These are phyloP conservation scores for Camelina neglecta DNA, from an alignment of 345 rosid species.

Conservation along the genomic window DNA sequence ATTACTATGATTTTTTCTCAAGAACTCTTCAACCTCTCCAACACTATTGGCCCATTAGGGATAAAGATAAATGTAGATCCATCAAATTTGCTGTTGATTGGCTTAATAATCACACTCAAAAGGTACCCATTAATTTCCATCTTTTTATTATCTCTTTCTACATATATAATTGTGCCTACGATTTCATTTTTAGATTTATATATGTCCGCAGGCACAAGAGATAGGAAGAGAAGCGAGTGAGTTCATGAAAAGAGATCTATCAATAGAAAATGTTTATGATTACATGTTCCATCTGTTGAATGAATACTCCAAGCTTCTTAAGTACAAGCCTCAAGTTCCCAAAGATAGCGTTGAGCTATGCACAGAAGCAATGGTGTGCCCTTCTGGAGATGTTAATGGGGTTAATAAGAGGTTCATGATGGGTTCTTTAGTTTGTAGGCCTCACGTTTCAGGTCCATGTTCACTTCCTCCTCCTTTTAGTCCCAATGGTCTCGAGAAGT, in stretches of 20 bases:
- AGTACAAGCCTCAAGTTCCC: constrained; percentile 56
- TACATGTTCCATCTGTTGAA: constrained; percentile 78
- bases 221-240: constrained; percentile 66
- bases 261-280: constrained; percentile 70
- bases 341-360: constrained; percentile 59
- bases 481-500: constrained; percentile 41
- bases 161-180: background rate
- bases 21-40: constrained; percentile 48
- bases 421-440: constrained; percentile 58
- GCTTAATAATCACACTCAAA: constrained; percentile 66
- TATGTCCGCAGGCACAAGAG: constrained; percentile 56
- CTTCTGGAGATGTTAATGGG: constrained; percentile 44
- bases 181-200: background rate
- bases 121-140: constrained; percentile 46
- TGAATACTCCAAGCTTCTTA: constrained; percentile 69
- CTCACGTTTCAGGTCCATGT: constrained; percentile 58
- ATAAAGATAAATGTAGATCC: constrained; percentile 61
- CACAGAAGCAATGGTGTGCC: constrained; percentile 62
- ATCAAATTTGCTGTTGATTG: constrained; percentile 84
- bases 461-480: constrained; percentile 62
- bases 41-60: constrained; percentile 74
- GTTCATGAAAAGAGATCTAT: constrained; percentile 60
- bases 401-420: constrained; percentile 53
- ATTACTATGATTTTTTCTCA: constrained; percentile 47
- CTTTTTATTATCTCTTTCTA: background rate